Percentiles rank a stretch among this genome's conserved stretches.
phyloP scores from a whole-genome alignment of 2,329 filamentous ascomycete species.

The Alternaria incomplexa region DNA sequence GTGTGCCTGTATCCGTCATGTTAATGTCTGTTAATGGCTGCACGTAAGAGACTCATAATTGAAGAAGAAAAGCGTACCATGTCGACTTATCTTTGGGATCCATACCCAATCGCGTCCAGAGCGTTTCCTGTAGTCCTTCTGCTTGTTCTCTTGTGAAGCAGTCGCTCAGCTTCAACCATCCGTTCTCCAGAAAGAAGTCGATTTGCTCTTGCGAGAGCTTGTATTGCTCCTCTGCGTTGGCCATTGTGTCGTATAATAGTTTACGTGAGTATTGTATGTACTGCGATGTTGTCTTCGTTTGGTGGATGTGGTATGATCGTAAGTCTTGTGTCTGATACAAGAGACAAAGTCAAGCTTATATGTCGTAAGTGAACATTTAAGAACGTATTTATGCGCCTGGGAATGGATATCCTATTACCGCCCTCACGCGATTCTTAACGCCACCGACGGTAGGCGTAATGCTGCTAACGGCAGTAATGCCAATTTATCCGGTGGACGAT shows the following conservation, averaged over 20 bases:
- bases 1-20: slow-evolving; percentile 42
- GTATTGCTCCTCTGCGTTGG: slow-evolving; percentile 28
- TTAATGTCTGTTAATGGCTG: background rate
- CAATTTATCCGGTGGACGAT: slow-evolving; percentile 35
- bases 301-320: background rate
- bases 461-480: slow-evolving; percentile 16
- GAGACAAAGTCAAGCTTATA: slow-evolving; percentile 1
- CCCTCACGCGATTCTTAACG: background rate
- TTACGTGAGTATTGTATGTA: background rate
- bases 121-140: slow-evolving; percentile 53
- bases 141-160: slow-evolving; percentile 60
- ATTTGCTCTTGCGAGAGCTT: slow-evolving; percentile 55
- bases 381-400: background rate
- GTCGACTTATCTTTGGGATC: slow-evolving; percentile 67
- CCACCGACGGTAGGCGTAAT: slow-evolving; percentile 2
- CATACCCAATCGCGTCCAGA: slow-evolving; percentile 72
- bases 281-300: background rate
- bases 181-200: slow-evolving; percentile 61
- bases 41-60: background rate
- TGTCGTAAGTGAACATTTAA: background rate
- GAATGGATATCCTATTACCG: background rate
- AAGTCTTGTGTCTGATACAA: background rate
- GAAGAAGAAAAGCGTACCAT: slow-evolving; percentile 53
- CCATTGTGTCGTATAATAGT: background rate
- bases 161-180: slow-evolving; percentile 60